Conservation (phyloP, 208 protist genomes). For the Trypanosoma boissoni region DNA sequence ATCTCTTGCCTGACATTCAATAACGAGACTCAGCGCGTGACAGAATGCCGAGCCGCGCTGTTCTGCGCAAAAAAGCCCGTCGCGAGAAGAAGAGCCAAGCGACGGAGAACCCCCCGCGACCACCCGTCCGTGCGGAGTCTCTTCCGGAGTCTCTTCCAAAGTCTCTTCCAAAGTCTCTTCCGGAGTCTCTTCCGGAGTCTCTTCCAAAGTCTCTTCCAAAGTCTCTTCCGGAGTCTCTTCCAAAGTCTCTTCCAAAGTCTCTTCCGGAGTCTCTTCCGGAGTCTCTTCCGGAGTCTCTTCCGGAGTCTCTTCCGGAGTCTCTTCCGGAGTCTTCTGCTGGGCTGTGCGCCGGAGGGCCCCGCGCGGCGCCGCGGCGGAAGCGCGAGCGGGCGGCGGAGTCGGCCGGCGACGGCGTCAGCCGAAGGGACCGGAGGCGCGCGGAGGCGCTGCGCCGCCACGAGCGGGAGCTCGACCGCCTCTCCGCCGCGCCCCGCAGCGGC, state of each 20-base stretch:
- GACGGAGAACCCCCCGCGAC: neutral
- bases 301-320: neutral
- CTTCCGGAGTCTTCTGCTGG: neutral
- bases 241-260: no score
- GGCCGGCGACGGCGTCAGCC: conserved; percentile 31
- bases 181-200: neutral
- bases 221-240: no score
- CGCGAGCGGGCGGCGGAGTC: conserved; percentile 8
- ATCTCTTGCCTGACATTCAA: neutral
- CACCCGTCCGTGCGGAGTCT: neutral
- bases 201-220: no score
- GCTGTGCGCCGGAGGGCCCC: neutral
- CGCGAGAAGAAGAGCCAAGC: conserved; percentile 57
- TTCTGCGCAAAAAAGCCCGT: conserved; percentile 77
- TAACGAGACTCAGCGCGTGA: conserved; percentile 1
- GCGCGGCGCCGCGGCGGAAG: conserved; percentile 6
- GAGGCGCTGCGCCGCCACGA: conserved; percentile 58
- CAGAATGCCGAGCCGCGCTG: conserved; percentile 77
- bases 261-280: no score
- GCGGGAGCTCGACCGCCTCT: conserved; percentile 47
- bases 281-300: neutral
- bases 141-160: neutral
- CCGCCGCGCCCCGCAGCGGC: conserved; percentile 14
- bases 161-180: no score
- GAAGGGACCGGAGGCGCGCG: conserved; percentile 57